These are phyloP conservation scores for Diplodia scrobiculata DNA, from an alignment of 2,329 filamentous ascomycete genomes.

Conservation along the genomic window DNA sequence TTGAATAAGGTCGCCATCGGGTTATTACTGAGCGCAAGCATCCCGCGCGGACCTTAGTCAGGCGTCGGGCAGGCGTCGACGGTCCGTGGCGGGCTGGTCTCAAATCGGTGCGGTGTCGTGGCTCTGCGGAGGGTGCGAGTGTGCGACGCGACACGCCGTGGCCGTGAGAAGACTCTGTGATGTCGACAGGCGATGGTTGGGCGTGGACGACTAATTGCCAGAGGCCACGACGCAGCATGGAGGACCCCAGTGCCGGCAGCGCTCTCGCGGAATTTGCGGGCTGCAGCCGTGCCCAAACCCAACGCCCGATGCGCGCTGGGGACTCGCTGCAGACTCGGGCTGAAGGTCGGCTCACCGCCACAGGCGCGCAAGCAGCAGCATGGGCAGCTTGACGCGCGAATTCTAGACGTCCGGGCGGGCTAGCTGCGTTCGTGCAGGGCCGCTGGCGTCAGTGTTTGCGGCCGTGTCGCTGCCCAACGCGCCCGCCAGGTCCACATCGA, in stretches of 20 bases:
- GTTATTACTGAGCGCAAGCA: slow-evolving; percentile 13
- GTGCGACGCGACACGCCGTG: neutral
- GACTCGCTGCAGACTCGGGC: slow-evolving; percentile 1
- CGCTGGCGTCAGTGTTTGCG: slow-evolving; percentile 26
- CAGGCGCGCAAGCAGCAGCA: slow-evolving; percentile 11
- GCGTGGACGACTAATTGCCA: slow-evolving; percentile 22
- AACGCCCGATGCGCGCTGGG: neutral
- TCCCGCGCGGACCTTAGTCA: slow-evolving; percentile 23
- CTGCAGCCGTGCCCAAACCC: slow-evolving; percentile 27
- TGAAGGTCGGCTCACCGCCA: slow-evolving; percentile 18
- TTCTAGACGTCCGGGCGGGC: slow-evolving; percentile 21
- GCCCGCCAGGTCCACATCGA: slow-evolving; percentile 15
- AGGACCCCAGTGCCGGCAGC: slow-evolving; percentile 2
- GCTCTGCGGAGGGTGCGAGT: neutral
- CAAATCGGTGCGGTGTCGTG: neutral
- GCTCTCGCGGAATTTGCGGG: neutral
- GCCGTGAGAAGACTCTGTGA: neutral
- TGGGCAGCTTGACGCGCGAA: slow-evolving; percentile 15
- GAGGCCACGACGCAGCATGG: slow-evolving; percentile 23
- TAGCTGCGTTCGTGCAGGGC: slow-evolving; percentile 23
- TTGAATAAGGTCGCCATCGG: neutral
- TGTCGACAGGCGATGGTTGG: neutral
- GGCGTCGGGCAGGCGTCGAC: slow-evolving; percentile 4
- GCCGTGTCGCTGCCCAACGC: slow-evolving; percentile 29
- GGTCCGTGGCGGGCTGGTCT: neutral